Percentiles rank a stretch among this genome's conserved stretches.
These are phyloP conservation scores for Saturnispora serradocipensis DNA, from an alignment of 805 yeast genomes.

Conservation along the genomic window DNA sequence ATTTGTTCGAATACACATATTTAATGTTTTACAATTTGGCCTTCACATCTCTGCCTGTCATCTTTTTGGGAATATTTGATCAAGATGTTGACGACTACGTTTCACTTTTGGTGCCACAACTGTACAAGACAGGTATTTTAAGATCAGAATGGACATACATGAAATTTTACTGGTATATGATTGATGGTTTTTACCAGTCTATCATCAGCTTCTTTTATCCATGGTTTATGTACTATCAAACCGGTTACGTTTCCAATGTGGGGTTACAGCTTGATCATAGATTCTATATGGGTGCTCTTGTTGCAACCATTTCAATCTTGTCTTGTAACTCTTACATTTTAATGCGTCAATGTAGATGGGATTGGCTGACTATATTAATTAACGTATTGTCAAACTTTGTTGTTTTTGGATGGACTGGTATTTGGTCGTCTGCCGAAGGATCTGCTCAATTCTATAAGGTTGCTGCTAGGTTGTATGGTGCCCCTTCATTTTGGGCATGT, in stretches of 20 bases:
- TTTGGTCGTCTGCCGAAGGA: slow-evolving; percentile 51
- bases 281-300: slow-evolving; percentile 60
- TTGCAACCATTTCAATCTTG: slow-evolving; percentile 56
- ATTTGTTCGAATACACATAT: slow-evolving; percentile 68
- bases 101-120: slow-evolving; percentile 63
- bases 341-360: slow-evolving; percentile 72
- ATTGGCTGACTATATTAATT: slow-evolving; percentile 56
- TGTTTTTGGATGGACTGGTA: slow-evolving; percentile 70
- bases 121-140: slow-evolving; percentile 64
- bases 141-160: slow-evolving; percentile 60
- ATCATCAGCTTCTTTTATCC: slow-evolving; percentile 68
- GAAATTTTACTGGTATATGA: slow-evolving; percentile 66
- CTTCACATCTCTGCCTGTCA: slow-evolving; percentile 73
- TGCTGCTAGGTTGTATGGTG: slow-evolving; percentile 55
- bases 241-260: slow-evolving; percentile 32
- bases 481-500: slow-evolving; percentile 59
- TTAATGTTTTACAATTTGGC: slow-evolving; percentile 78
- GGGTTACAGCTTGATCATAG: slow-evolving; percentile 59
- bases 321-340: slow-evolving; percentile 60
- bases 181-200: slow-evolving; percentile 72
- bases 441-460: slow-evolving; percentile 59
- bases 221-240: slow-evolving; percentile 38
- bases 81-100: slow-evolving; percentile 70
- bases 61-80: slow-evolving; percentile 68
- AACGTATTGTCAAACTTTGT: slow-evolving; percentile 49